Conservation (phyloP, 148 eudicot species). For the Spergularia bocconei region DNA sequence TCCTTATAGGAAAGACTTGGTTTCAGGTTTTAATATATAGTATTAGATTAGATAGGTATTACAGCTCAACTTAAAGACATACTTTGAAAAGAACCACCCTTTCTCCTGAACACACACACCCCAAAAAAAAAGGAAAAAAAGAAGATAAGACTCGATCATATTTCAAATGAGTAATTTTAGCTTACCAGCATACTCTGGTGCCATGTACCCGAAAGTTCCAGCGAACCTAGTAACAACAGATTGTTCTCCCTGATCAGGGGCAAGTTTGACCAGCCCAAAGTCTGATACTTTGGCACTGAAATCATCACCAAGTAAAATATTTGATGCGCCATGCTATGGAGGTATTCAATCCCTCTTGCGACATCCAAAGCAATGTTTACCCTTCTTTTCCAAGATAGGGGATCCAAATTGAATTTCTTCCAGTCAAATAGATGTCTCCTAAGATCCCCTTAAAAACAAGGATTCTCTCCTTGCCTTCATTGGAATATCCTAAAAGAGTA, state of each 20-base stretch:
- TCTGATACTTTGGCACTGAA: conserved; percentile 89
- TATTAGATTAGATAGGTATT: too few relatives aligned
- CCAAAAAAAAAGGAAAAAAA: too few relatives aligned
- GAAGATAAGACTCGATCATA: too few relatives aligned
- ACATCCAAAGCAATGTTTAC: conserved; percentile 94
- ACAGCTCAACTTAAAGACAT: too few relatives aligned
- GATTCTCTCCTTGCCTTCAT: conserved; percentile 69
- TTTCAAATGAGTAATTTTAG: conserved; percentile 10
- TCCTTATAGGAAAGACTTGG: too few relatives aligned
- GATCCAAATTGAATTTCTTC: conserved; percentile 72
- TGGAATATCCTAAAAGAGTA: conserved; percentile 79
- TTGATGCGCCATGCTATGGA: conserved; percentile 85
- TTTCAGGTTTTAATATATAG: too few relatives aligned
- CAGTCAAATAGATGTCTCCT: conserved; percentile 93
- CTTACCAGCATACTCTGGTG: conserved; percentile 99
- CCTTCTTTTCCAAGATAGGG: conserved; percentile 89
- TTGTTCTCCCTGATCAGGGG: conserved; percentile 79
- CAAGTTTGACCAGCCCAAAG: conserved; percentile 95
- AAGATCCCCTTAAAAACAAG: conserved; percentile 92
- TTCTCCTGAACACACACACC: too few relatives aligned
- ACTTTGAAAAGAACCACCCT: too few relatives aligned
- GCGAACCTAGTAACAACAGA: conserved; percentile 89
- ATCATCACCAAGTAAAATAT: conserved; percentile 91
- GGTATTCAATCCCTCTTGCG: conserved; percentile 93
- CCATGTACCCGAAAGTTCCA: conserved; percentile 96